Evolutionary conservation across 116 monocot genomes (phyloP).

Genomic region (Iris pallida): DNA sequence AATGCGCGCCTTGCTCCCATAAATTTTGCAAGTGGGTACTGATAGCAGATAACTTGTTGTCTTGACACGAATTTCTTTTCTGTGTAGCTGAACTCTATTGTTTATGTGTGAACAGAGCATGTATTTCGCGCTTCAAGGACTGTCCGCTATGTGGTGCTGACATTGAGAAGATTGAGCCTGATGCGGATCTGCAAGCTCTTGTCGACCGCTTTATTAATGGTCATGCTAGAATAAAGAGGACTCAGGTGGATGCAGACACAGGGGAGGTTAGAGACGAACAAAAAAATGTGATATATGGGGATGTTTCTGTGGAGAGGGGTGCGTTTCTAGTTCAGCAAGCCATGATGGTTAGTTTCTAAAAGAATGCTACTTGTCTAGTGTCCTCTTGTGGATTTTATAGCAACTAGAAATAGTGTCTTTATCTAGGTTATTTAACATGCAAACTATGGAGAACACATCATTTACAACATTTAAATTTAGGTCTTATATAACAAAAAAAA

Average conservation of each 20-base stretch:
- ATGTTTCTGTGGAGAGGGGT: conserved; percentile 92
- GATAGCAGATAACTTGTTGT: background rate
- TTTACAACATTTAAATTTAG: background rate
- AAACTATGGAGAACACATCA: background rate
- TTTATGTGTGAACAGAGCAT: conserved; percentile 34
- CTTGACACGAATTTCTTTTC: background rate
- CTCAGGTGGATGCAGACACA: conserved; percentile 37
- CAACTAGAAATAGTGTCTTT: background rate
- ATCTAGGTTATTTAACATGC: background rate
- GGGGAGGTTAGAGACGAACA: conserved; percentile 29
- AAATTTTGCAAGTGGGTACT: conserved; percentile 95
- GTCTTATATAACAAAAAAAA: background rate
- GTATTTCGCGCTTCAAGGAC: conserved; percentile 87
- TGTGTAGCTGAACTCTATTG: conserved; percentile 1
- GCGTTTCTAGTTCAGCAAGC: conserved; percentile 97
- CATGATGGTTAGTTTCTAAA: conserved; percentile 66
- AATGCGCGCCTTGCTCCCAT: conserved; percentile 83
- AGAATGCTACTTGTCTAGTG: background rate
- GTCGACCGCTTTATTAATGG: conserved; percentile 95
- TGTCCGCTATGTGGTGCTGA: conserved; percentile 98
- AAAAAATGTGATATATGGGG: conserved; percentile 84
- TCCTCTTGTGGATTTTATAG: background rate
- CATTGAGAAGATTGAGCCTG: conserved; percentile 80
- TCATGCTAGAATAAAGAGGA: conserved; percentile 85
- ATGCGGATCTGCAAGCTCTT: conserved; percentile 72